Evolutionary conservation across 768 basidiomycete genomes (phyloP).

Genomic region (Agrocybe chaxingu): DNA sequence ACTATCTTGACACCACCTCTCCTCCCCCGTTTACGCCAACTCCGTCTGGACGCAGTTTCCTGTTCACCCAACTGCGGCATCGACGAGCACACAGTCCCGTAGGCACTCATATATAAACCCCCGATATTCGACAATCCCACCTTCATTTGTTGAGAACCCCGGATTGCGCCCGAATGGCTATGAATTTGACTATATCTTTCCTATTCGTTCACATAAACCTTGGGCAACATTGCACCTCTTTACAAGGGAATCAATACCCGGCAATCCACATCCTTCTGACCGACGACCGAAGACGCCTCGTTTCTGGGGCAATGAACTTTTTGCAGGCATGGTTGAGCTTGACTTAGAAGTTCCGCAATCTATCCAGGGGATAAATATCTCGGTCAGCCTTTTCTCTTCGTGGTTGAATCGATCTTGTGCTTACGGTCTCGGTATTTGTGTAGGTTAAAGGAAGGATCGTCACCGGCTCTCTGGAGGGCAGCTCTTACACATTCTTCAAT

Average conservation of each 20-base stretch:
- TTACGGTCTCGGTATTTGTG: not conserved
- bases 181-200: too few species aligned
- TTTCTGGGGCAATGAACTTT: not conserved
- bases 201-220: not conserved
- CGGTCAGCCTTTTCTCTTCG: not conserved
- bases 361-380: not conserved
- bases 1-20: too few species aligned
- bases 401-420: not conserved
- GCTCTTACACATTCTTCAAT: not conserved
- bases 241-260: not conserved
- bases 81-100: too few species aligned
- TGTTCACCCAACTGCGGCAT: too few species aligned
- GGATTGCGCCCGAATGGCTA: too few species aligned
- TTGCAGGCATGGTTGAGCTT: not conserved
- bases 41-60: too few species aligned
- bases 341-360: not conserved
- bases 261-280: not conserved
- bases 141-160: too few species aligned
- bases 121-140: too few species aligned
- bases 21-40: too few species aligned
- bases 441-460: not conserved
- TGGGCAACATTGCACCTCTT: constrained; percentile 1
- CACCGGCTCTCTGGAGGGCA: not conserved
- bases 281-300: not conserved
- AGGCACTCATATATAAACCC: too few species aligned